These are phyloP conservation scores for Bidens hawaiensis DNA, from an alignment of 140 eudicot genomes.

Conservation along the genomic window DNA sequence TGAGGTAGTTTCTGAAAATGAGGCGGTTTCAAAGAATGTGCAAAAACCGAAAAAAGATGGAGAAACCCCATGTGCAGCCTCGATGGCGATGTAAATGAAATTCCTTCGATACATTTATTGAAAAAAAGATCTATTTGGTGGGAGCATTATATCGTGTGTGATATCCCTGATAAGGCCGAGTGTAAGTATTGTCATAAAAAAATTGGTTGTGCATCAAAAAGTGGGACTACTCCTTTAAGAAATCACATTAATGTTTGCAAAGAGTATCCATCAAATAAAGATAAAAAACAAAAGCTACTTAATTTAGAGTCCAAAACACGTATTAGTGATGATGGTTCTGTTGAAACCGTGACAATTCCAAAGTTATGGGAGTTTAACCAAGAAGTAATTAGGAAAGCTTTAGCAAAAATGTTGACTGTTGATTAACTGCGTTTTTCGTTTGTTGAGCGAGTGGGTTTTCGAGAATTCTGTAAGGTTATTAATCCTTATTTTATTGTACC, in stretches of 20 bases:
- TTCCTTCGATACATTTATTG: neutral
- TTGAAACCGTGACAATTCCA: neutral
- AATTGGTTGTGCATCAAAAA: neutral
- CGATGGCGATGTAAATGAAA: neutral
- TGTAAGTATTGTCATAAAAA: neutral
- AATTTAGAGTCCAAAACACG: neutral
- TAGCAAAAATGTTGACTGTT: neutral
- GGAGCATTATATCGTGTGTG: neutral
- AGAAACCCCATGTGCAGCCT: no score
- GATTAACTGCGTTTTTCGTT: conserved; percentile 1
- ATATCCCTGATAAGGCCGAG: neutral
- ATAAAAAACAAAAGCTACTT: neutral
- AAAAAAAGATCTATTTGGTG: neutral
- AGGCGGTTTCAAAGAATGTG: neutral
- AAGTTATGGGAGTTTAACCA: conserved; percentile 5
- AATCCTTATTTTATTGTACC: neutral
- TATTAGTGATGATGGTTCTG: no score
- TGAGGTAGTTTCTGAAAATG: neutral
- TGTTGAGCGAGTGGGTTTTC: conserved; percentile 3
- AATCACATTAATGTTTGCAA: neutral
- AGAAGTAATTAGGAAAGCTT: neutral
- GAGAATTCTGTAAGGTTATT: no score
- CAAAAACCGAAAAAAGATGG: neutral
- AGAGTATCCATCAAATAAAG: neutral
- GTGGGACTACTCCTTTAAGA: neutral